Percentiles rank a stretch among this genome's conserved stretches.
phyloP scores from a whole-genome alignment of 1,284 basidiomycete species.

The Sanghuangporus weigelae region DNA sequence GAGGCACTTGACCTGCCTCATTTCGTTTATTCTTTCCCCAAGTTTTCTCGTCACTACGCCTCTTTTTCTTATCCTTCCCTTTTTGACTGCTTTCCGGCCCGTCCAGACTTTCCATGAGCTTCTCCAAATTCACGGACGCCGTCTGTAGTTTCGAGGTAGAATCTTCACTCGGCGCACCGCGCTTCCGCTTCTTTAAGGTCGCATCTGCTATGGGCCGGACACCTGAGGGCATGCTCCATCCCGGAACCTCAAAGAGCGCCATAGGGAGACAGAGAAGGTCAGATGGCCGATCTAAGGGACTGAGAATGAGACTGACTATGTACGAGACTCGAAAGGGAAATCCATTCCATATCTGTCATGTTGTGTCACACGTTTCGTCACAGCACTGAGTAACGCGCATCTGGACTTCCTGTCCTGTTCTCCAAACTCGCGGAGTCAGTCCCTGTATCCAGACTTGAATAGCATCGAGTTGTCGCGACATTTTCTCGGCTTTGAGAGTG shows the following conservation, averaged over 20 bases:
- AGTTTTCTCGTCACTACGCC: conserved; percentile 21
- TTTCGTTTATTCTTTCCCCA: not conserved
- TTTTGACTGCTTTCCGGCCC: conserved; percentile 24
- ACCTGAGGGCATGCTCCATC: conserved; percentile 54
- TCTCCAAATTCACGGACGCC: conserved; percentile 71
- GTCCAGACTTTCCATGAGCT: conserved; percentile 63
- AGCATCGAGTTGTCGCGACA: no score
- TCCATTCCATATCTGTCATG: no score
- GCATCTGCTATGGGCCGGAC: conserved; percentile 33
- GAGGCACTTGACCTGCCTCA: not conserved
- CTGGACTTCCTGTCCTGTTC: no score
- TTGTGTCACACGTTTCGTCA: no score
- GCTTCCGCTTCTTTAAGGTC: conserved; percentile 59
- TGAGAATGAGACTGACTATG: no score
- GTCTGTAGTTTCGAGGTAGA: conserved; percentile 38
- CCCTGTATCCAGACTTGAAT: conserved; percentile 21
- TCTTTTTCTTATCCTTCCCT: conserved; percentile 31
- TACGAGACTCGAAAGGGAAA: no score
- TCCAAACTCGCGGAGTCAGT: no score
- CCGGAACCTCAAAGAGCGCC: conserved; percentile 66
- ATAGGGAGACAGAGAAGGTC: conserved; percentile 24
- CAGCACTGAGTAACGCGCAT: no score
- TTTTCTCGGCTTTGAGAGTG: no score
- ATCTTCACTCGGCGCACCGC: conserved; percentile 31
- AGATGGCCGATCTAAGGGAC: no score